Base-by-base conservation (phyloP, 352 stramenopile species). In the Phytophthora cactorum region DNA sequence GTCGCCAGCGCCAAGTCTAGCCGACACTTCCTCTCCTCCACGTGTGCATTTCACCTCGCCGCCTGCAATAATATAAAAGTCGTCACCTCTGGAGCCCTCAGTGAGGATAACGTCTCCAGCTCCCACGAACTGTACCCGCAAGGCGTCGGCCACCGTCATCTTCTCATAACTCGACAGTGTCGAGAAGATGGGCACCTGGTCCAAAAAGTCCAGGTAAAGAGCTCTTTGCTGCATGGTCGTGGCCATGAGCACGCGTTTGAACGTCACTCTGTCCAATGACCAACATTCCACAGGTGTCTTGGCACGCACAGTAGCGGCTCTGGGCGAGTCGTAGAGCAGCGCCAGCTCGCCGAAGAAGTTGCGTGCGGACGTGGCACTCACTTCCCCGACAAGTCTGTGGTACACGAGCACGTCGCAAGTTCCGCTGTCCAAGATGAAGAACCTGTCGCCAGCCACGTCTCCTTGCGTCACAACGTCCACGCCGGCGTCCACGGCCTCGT, bases 261-360 rank as follows among this genome's bases (percentile, higher is more conserved):
- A 92, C 2, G 84, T 92, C 31, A 82, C 63, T 45, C 84, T 86
- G 70, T 96, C 89, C 49, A 98, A 78, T 28, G 79, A 86, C 94
- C 94, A 98, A 53, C 95, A 82, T 56, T 93, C 87, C 44, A 88
- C 92, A 51, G 74, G 63, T 22, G 78, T 88, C 39, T 73, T 68
- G 0, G 86, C 82, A 11, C 74, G 70, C 52, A 97, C 86, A 3
- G 95, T 98, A 1, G 95, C 95, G 5, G 89, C 87, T 44, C 96
- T 66, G 12, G 96, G 92, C 31, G 88, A 83, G 62, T 98, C 89
- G 72, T 98, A 98, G 36, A 99, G 82, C 46, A 98, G 77, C 8
- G 96, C 96, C 31, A 99, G 75, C 78, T 99, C 96, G 25, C 96
- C 96, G 63, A 98, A 99, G 59, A 82, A 90, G 39, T 90, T 85